These are phyloP conservation scores for Tritrichomonas musculus DNA, from an alignment of 208 protist species.

Conservation along the genomic window DNA sequence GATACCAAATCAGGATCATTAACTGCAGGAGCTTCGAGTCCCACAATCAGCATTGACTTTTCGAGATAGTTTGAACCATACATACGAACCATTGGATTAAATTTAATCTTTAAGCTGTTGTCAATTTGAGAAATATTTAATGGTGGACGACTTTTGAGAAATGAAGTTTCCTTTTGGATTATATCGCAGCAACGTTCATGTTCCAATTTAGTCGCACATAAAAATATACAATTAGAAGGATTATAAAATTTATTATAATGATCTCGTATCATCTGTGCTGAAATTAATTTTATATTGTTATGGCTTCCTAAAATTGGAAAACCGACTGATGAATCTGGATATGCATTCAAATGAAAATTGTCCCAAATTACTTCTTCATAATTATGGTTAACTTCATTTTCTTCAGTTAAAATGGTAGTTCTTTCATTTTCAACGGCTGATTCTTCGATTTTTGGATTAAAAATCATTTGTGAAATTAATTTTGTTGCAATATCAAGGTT, in stretches of 20 bases:
- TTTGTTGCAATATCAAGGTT: background rate
- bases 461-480: conserved; percentile 16
- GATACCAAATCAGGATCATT: background rate
- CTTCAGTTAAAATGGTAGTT: background rate
- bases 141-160: background rate
- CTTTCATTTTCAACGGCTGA: background rate
- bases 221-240: background rate
- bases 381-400: conserved; percentile 12
- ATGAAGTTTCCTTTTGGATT: background rate
- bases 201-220: background rate
- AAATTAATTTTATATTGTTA: background rate
- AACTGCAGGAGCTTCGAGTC: background rate
- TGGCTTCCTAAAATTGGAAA: background rate
- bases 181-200: background rate
- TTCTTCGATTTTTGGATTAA: background rate
- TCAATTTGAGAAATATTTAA: background rate
- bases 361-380: background rate
- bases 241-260: background rate
- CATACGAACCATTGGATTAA: background rate
- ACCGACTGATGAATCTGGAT: background rate
- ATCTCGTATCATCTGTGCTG: background rate
- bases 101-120: background rate
- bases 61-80: background rate
- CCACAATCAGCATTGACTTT: background rate
- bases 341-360: background rate